Conservation (phyloP, 495 filamentous ascomycete species). For the Xylaria longipes region DNA sequence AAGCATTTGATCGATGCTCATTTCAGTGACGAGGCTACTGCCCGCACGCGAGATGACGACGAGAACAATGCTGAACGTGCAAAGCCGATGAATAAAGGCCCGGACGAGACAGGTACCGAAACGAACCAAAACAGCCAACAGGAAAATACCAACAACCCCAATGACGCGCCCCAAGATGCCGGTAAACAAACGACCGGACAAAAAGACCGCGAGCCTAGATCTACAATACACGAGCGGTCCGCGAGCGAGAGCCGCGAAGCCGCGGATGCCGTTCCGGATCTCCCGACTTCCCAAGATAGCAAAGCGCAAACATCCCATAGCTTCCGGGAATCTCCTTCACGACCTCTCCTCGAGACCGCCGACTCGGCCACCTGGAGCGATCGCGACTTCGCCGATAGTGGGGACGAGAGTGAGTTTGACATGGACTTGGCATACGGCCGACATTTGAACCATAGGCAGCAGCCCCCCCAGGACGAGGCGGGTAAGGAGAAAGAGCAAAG, state of each 20-base stretch:
- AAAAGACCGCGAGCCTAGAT: not conserved
- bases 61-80: slow-evolving; percentile 51
- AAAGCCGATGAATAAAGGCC: slow-evolving; percentile 41
- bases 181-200: not conserved
- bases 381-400: slow-evolving; percentile 58
- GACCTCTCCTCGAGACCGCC: slow-evolving; percentile 39
- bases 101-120: slow-evolving; percentile 49
- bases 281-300: slow-evolving; percentile 29
- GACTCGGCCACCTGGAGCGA: slow-evolving; percentile 62
- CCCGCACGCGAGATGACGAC: slow-evolving; percentile 63
- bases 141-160: not conserved
- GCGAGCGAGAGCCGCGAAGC: slow-evolving; percentile 49
- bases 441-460: slow-evolving; percentile 19
- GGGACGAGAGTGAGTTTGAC: slow-evolving; percentile 54
- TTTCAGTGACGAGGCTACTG: slow-evolving; percentile 72
- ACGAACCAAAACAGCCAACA: slow-evolving; percentile 30
- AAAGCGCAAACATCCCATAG: slow-evolving; percentile 34
- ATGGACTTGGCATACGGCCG: slow-evolving; percentile 34
- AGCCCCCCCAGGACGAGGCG: not conserved
- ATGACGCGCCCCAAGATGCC: not conserved
- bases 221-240: slow-evolving; percentile 37
- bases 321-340: slow-evolving; percentile 36
- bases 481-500: slow-evolving; percentile 19
- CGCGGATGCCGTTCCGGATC: slow-evolving; percentile 46
- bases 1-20: slow-evolving; percentile 94